Conservation (phyloP, 2,329 filamentous ascomycete genomes). For the Leptographium flavum region DNA sequence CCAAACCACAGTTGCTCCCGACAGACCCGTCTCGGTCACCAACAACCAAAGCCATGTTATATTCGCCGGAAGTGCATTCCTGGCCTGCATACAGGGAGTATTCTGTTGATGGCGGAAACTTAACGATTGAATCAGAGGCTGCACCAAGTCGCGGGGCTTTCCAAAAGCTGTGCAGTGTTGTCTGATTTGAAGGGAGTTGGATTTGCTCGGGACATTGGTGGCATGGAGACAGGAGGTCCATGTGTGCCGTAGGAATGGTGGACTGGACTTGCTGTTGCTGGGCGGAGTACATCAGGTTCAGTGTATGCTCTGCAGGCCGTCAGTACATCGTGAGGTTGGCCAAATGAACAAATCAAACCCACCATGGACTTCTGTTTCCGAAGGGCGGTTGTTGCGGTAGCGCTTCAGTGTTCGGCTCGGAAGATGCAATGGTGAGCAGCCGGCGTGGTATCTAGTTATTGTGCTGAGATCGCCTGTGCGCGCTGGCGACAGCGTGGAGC, state of each 20-base stretch:
- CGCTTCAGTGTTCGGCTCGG: constrained; percentile 47
- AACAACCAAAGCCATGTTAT: constrained; percentile 26
- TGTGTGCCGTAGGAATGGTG: background rate
- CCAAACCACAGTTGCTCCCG: constrained; percentile 18
- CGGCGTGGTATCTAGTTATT: constrained; percentile 9
- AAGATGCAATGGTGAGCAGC: constrained; percentile 27
- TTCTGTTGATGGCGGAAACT: too few species aligned
- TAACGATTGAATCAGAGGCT: background rate
- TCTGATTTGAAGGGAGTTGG: constrained; percentile 22
- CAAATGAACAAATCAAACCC: constrained; percentile 16
- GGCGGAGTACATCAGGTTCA: constrained; percentile 41
- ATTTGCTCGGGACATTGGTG: background rate
- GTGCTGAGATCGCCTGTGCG: constrained; percentile 6
- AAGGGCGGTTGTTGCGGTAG: constrained; percentile 42
- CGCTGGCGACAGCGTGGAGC: constrained; percentile 25
- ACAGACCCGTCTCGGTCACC: constrained; percentile 20
- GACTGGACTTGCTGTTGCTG: constrained; percentile 10
- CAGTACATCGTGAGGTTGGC: background rate
- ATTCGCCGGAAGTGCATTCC: constrained; percentile 30
- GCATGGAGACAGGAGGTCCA: too few species aligned
- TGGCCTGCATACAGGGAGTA: background rate
- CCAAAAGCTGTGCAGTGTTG: constrained; percentile 48
- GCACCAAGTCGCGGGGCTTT: constrained; percentile 22
- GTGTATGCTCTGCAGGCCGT: constrained; percentile 33
- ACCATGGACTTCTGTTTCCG: constrained; percentile 41